A percentile compares a stretch with the other conserved stretches of the same genome.
These are phyloP conservation scores for Gentiana dahurica DNA, from an alignment of 257 asterid genomes.

Conservation along the genomic window DNA sequence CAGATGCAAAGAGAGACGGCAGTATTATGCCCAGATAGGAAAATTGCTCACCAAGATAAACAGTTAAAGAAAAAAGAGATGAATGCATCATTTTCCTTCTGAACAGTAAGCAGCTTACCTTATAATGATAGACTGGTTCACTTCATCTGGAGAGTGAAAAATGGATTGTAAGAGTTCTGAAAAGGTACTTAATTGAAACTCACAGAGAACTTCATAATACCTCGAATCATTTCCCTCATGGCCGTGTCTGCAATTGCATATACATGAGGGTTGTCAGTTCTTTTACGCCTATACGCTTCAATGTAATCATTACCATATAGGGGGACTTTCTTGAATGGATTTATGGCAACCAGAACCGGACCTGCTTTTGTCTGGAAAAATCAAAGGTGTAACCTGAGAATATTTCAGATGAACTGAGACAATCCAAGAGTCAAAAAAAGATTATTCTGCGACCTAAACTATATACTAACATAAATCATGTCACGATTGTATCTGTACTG, in stretches of 20 bases:
- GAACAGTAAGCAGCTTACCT: constrained; percentile 43
- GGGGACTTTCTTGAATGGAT: constrained; percentile 84
- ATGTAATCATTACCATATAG: constrained; percentile 66
- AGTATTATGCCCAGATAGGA: not conserved
- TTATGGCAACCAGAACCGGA: constrained; percentile 90
- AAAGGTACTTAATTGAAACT: constrained; percentile 8
- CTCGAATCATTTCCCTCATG: constrained; percentile 95
- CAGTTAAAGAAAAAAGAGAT: constrained; percentile 1
- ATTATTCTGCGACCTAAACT: constrained; percentile 10
- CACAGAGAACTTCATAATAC: constrained; percentile 25
- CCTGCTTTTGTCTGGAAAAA: constrained; percentile 92
- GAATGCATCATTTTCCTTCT: constrained; percentile 5
- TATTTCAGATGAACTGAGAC: constrained; percentile 4
- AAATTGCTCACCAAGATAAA: not conserved
- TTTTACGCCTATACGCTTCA: constrained; percentile 77
- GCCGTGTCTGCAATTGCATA: constrained; percentile 96
- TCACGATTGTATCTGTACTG: constrained; percentile 81
- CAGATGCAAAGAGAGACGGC: not conserved
- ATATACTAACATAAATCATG: constrained; percentile 66
- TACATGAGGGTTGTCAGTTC: constrained; percentile 73
- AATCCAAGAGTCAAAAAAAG: constrained; percentile 12
- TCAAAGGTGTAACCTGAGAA: constrained; percentile 17
- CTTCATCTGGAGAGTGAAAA: constrained; percentile 74
- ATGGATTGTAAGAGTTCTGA: constrained; percentile 17
- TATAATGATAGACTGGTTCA: constrained; percentile 92